phyloP scores from a whole-genome alignment of 2,329 filamentous ascomycete genomes.

The Chrysoporthe cubensis region DNA sequence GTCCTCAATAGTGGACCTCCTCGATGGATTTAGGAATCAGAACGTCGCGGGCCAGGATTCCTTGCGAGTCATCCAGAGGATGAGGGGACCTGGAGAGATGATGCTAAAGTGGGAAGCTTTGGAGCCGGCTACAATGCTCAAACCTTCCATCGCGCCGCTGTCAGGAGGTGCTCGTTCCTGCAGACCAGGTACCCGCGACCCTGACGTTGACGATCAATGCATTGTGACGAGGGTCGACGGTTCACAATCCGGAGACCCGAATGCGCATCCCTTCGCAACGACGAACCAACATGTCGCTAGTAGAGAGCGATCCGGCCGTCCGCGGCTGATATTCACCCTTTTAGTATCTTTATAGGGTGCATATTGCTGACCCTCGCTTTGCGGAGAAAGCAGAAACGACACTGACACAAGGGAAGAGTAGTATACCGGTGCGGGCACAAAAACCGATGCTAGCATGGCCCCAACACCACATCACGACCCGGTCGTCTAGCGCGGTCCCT shows the following conservation, averaged over 20 bases:
- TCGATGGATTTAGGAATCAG: conserved; percentile 15
- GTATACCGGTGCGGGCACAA: background rate
- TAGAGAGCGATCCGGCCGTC: background rate
- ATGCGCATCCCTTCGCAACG: background rate
- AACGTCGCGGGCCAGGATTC: conserved; percentile 13
- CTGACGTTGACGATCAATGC: conserved; percentile 22
- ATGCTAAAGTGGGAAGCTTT: conserved; percentile 4
- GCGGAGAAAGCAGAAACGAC: conserved; percentile 17
- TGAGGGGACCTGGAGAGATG: background rate
- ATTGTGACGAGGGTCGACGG: conserved; percentile 19
- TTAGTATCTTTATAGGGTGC: background rate
- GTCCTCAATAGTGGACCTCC: conserved; percentile 1
- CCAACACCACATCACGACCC: background rate
- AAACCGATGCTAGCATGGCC: conserved; percentile 13
- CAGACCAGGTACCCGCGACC: conserved; percentile 8
- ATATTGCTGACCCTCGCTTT: conserved; percentile 7
- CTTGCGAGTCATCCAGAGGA: conserved; percentile 3
- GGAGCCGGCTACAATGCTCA: conserved; percentile 9
- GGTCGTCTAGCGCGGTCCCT: background rate
- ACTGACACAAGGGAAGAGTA: conserved; percentile 9
- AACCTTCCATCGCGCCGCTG: conserved; percentile 15
- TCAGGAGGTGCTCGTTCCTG: conserved; percentile 23
- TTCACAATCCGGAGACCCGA: background rate
- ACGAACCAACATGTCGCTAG: background rate
- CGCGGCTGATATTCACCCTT: background rate